Base-by-base conservation (phyloP, 2,329 filamentous ascomycete genomes). In the Colletotrichum sp. region DNA sequence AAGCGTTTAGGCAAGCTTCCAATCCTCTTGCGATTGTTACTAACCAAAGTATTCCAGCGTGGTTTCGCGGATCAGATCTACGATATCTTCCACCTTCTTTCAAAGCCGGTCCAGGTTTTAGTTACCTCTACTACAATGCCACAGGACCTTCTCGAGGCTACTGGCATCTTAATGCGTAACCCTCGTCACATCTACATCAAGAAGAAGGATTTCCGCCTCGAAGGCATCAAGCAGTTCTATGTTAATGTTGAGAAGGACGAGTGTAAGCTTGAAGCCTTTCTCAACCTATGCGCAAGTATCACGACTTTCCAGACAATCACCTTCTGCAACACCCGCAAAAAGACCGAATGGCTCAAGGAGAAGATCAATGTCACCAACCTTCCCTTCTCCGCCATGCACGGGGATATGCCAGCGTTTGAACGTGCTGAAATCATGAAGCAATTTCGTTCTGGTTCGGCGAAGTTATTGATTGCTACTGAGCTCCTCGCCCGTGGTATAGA, bases 51-150 rank as follows among this genome's bases (percentile, higher is more conserved):
- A 48, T 71, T 82, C 30, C 79, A 95, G 92, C 96, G 96, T 84
- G 97, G 97, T 91, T 99, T 99, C 93, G 98, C 96, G 83, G 97
- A 99, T 91, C 97, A 99, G 91, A 99, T 99, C 90, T 99, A 99
- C 92, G 97, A 99, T 88, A 98, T 99, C 89, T 99, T 98, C 94
- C 96, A 98, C 90, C 95, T 98, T 77, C 94, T 99, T 72, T 97
- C 97, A 73, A 97, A 98, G 89, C 96, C 95, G 78, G 99, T 96
- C 85, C 97, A 99, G 92, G 97, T 99, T 81, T 96, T 99, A 81
- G 95, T 99, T 75, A 93, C 99, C 72, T 99, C 96, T 76, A 97
- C 97, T 84, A 99, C 97, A 86, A 98, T 99, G 93, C 97, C 97
- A 84, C 96, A 98, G 91, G 97, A 99, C 85, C 97, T 99, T 78